Evolutionary conservation across 2,329 filamentous ascomycete genomes (phyloP).

Genomic region (Apiospora koreana): DNA sequence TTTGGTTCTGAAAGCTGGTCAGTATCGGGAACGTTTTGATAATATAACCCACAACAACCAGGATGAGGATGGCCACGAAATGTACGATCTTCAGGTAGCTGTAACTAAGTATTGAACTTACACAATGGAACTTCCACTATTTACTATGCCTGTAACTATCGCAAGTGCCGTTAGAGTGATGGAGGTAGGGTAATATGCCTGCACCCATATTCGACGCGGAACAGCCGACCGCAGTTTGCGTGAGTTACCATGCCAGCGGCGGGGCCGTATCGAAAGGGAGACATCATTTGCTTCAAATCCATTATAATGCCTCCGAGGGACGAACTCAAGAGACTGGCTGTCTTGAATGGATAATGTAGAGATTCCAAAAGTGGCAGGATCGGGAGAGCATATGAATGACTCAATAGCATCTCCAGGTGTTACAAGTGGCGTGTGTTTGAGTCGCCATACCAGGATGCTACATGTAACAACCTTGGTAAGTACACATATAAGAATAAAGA

Average conservation of each 20-base stretch:
- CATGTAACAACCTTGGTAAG: conserved; percentile 39
- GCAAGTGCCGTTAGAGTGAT: background rate
- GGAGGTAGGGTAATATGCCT: background rate
- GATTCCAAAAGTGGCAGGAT: conserved; percentile 14
- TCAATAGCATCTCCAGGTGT: conserved; percentile 19
- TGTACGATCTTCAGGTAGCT: too few relatives aligned
- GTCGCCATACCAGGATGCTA: background rate
- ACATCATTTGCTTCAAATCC: background rate
- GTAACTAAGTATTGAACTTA: too few relatives aligned
- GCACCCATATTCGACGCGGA: background rate
- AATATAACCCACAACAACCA: background rate
- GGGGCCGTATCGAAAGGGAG: background rate
- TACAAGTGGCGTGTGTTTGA: conserved; percentile 12
- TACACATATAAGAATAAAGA: conserved; percentile 30
- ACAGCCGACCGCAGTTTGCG: background rate
- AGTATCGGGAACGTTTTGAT: too few relatives aligned
- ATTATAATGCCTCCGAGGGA: background rate
- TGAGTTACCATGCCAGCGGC: background rate
- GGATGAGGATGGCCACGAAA: too few relatives aligned
- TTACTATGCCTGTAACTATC: background rate
- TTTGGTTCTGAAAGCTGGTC: background rate
- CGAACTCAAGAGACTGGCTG: conserved; percentile 12
- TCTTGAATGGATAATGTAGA: conserved; percentile 13
- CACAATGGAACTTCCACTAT: too few relatives aligned
- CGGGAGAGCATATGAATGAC: conserved; percentile 19